These are phyloP conservation scores for Pseudocercospora eumusae DNA, from an alignment of 2,329 filamentous ascomycete species.

Conservation along the genomic window DNA sequence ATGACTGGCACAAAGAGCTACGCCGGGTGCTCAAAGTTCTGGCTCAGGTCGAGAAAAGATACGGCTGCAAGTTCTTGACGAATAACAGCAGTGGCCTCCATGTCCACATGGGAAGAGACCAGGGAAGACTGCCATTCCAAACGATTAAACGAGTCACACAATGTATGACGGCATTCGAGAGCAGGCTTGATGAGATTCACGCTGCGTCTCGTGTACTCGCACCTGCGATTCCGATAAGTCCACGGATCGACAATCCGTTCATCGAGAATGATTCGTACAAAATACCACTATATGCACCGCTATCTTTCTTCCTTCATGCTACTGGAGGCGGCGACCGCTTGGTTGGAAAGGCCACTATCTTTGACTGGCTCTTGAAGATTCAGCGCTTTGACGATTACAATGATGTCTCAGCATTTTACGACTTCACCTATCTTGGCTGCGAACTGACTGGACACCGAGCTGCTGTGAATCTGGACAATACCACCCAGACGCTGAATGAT, in stretches of 20 bases:
- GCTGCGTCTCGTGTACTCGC: conserved; percentile 5
- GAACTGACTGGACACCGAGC: conserved; percentile 5
- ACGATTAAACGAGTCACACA: conserved; percentile 10
- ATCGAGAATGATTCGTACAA: not conserved
- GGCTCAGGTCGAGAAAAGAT: conserved; percentile 2
- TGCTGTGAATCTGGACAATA: conserved; percentile 15
- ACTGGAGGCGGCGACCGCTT: not conserved
- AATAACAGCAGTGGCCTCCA: conserved; percentile 10
- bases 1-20: conserved; percentile 9
- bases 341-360: not conserved
- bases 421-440: not conserved
- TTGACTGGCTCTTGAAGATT: conserved; percentile 12
- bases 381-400: not conserved
- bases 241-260: not conserved
- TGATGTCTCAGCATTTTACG: not conserved
- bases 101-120: conserved; percentile 9
- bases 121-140: not conserved
- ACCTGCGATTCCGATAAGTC: not conserved
- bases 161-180: conserved; percentile 11
- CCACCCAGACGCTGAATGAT: not conserved
- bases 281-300: conserved; percentile 5
- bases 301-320: conserved; percentile 11
- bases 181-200: conserved; percentile 11
- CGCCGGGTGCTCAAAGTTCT: conserved; percentile 9
- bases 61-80: conserved; percentile 9